These are phyloP conservation scores for Leccinum holopus DNA, from an alignment of 1,284 basidiomycete genomes.

Conservation along the genomic window DNA sequence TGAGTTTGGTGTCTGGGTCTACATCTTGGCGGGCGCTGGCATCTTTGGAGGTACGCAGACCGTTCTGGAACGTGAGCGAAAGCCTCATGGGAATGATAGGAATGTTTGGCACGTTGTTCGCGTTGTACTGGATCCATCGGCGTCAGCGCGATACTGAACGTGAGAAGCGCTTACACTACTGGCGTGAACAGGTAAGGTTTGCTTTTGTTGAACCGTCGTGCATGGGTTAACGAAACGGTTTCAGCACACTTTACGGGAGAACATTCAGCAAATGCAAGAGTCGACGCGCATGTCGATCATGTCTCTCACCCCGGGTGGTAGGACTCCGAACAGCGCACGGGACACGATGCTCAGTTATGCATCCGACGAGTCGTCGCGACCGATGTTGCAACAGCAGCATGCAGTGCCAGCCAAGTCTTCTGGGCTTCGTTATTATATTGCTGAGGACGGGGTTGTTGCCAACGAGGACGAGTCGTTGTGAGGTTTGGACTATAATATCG, in stretches of 20 bases:
- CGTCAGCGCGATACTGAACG: slow-evolving; percentile 72
- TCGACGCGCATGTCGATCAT: slow-evolving; percentile 64
- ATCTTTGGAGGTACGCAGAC: slow-evolving; percentile 62
- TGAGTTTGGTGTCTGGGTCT: slow-evolving; percentile 67
- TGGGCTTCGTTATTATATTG: slow-evolving; percentile 41
- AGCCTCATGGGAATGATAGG: slow-evolving; percentile 39
- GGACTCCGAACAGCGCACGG: slow-evolving; percentile 43
- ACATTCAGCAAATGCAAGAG: slow-evolving; percentile 73
- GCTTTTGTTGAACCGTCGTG: not conserved
- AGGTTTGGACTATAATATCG: not conserved
- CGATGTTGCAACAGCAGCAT: slow-evolving; percentile 48
- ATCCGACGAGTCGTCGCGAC: slow-evolving; percentile 56
- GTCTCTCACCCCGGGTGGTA: slow-evolving; percentile 46
- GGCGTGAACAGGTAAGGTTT: slow-evolving; percentile 73
- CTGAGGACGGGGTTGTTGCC: not conserved
- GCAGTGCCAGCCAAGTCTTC: slow-evolving; percentile 43
- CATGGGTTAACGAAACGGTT: slow-evolving; percentile 1
- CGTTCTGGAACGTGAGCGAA: not conserved
- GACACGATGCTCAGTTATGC: slow-evolving; percentile 48
- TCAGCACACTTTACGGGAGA: slow-evolving; percentile 74
- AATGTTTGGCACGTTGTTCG: slow-evolving; percentile 66
- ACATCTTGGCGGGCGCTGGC: slow-evolving; percentile 68
- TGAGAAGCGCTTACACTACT: slow-evolving; percentile 81
- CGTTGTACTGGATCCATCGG: slow-evolving; percentile 69
- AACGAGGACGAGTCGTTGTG: not conserved